phyloP scores from a whole-genome alignment of 495 filamentous ascomycete species.

The Pyrenula aspistea region DNA sequence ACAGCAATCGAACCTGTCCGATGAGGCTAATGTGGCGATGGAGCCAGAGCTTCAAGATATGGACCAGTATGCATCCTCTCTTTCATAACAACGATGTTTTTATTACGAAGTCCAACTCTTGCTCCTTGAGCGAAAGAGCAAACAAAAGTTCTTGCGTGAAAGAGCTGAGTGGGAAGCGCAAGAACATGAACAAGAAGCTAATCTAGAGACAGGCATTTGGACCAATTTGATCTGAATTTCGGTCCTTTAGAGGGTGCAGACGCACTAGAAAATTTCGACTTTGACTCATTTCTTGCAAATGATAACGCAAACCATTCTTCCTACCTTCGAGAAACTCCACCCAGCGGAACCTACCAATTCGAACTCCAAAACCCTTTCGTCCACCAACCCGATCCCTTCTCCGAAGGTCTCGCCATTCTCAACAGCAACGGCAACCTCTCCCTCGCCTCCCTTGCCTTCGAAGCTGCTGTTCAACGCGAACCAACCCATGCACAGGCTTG shows the following conservation, averaged over 20 bases:
- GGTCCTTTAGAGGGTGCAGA: too few species aligned
- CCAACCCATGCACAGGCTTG: slow-evolving; percentile 81
- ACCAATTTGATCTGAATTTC: too few species aligned
- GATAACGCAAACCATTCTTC: background rate
- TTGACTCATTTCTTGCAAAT: background rate
- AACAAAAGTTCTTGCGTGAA: too few species aligned
- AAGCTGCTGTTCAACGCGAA: slow-evolving; percentile 86
- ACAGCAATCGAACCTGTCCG: slow-evolving; percentile 47
- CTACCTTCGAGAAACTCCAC: background rate
- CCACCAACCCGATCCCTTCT: slow-evolving; percentile 67
- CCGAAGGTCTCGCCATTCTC: slow-evolving; percentile 85
- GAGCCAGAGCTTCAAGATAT: slow-evolving; percentile 83
- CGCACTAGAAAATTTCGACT: background rate
- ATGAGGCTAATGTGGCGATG: slow-evolving; percentile 61
- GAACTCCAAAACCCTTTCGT: slow-evolving; percentile 84
- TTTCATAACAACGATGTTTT: too few species aligned
- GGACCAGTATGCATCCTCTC: slow-evolving; percentile 71
- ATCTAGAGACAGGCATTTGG: background rate
- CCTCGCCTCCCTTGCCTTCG: slow-evolving; percentile 90
- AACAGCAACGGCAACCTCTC: slow-evolving; percentile 86
- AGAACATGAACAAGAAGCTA: background rate
- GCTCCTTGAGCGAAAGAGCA: background rate
- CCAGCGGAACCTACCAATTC: slow-evolving; percentile 54
- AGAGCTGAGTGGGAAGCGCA: too few species aligned
- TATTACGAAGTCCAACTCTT: too few species aligned